Conservation (phyloP, 2,329 filamentous ascomycete species). For the Penicillium sp. region DNA sequence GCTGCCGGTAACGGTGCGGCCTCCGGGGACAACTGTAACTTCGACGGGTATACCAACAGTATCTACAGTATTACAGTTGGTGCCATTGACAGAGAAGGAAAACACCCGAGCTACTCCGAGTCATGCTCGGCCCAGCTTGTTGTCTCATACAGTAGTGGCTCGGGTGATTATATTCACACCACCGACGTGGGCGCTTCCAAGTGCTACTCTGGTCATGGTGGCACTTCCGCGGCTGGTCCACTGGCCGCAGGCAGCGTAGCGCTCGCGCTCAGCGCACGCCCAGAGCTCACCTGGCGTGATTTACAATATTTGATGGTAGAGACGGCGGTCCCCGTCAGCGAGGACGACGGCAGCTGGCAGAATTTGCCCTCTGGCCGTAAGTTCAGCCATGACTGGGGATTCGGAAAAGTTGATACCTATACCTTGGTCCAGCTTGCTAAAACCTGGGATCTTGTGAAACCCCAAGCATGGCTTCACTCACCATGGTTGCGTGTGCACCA, state of each 20-base stretch:
- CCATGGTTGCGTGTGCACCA: conserved; percentile 92
- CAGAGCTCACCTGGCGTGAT: conserved; percentile 89
- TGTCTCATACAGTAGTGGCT: conserved; percentile 93
- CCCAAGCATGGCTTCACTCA: conserved; percentile 90
- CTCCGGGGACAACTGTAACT: conserved; percentile 94
- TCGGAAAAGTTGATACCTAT: conserved; percentile 90
- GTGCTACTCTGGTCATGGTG: conserved; percentile 82
- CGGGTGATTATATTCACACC: conserved; percentile 86
- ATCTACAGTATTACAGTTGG: conserved; percentile 98
- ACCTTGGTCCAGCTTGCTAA: conserved; percentile 81
- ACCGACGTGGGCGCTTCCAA: conserved; percentile 84
- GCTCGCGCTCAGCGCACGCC: conserved; percentile 77
- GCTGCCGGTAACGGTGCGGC: conserved; percentile 90
- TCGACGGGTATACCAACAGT: conserved; percentile 98
- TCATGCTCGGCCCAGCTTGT: conserved; percentile 93
- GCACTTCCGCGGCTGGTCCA: conserved; percentile 92
- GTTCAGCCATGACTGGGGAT: conserved; percentile 93
- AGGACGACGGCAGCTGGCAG: conserved; percentile 75
- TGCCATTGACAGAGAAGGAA: conserved; percentile 79
- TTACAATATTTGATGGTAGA: conserved; percentile 87
- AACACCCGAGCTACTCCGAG: conserved; percentile 95
- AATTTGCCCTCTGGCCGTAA: conserved; percentile 75
- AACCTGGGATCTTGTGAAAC: conserved; percentile 83
- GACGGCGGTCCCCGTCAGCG: conserved; percentile 77
- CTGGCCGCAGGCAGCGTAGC: conserved; percentile 90